These are phyloP conservation scores for Euphorbia tirucalli DNA, from an alignment of 345 rosid genomes.

Conservation along the genomic window DNA sequence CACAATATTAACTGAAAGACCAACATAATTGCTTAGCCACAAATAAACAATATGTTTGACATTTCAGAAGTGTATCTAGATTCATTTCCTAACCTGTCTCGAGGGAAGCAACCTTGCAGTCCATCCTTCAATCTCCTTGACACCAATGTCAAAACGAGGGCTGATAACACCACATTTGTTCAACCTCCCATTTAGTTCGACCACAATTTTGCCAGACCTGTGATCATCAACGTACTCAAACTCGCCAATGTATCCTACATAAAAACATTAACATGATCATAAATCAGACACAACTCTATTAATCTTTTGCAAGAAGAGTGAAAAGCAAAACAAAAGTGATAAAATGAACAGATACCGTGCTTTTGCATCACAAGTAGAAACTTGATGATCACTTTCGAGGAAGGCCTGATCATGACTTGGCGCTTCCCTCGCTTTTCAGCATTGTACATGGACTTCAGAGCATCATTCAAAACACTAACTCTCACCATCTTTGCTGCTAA, in stretches of 20 bases:
- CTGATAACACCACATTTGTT: neutral
- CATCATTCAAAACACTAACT: conserved; percentile 30
- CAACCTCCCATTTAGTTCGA: conserved; percentile 25
- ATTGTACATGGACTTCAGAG: conserved; percentile 32
- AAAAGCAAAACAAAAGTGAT: neutral
- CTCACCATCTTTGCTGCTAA: conserved; percentile 20
- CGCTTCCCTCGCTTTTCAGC: conserved; percentile 33
- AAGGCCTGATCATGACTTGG: conserved; percentile 32
- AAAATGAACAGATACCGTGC: conserved; percentile 1
- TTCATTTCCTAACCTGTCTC: neutral
- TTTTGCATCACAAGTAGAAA: conserved; percentile 31
- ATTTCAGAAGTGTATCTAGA: neutral
- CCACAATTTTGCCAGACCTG: conserved; percentile 27
- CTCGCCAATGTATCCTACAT: neutral
- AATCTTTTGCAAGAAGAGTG: too few relatives aligned
- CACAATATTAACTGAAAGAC: too few relatives aligned
- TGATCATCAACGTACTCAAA: neutral
- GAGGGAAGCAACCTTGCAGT: neutral
- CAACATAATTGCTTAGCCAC: too few relatives aligned
- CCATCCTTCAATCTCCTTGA: neutral
- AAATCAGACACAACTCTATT: neutral
- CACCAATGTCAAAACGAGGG: neutral
- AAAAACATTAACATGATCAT: neutral
- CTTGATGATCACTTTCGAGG: conserved; percentile 30
- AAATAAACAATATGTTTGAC: too few relatives aligned